These are phyloP conservation scores for Gossypioides kirkii DNA, from an alignment of 345 rosid species.

Conservation along the genomic window DNA sequence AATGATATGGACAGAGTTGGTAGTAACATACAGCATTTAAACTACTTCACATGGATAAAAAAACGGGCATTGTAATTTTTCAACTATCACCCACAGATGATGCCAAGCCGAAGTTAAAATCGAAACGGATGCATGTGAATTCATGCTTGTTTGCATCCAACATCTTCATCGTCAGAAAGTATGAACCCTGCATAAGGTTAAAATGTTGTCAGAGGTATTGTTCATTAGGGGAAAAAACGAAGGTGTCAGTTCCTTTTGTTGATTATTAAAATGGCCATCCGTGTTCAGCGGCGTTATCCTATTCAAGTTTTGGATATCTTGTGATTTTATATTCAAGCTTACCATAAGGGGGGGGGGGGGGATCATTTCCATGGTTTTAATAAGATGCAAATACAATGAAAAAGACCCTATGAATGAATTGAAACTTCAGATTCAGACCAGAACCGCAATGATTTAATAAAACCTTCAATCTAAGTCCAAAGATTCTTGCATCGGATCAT, in stretches of 20 bases:
- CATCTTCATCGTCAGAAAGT: constrained; percentile 89
- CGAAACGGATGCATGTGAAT: constrained; percentile 75
- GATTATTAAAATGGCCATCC: not conserved
- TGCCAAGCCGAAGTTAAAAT: constrained; percentile 58
- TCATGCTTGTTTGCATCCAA: constrained; percentile 35
- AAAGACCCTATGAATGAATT: not conserved
- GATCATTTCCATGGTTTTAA: not conserved
- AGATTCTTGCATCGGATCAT: not conserved
- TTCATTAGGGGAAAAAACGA: not conserved
- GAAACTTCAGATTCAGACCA: not conserved
- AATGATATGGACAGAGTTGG: not conserved
- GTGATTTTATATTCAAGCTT: not conserved
- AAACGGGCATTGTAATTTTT: not conserved
- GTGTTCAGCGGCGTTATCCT: not conserved
- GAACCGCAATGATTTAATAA: not conserved
- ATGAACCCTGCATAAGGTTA: constrained; percentile 57
- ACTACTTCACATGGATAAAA: constrained; percentile 9
- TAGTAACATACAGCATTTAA: not conserved
- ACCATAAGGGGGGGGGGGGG: not conserved
- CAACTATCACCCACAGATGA: constrained; percentile 53
- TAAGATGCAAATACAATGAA: not conserved
- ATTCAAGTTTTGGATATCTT: not conserved
- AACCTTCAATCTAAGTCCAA: not conserved
- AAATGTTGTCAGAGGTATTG: not conserved
- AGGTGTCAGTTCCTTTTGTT: not conserved